Evolutionary conservation across 2,329 filamentous ascomycete genomes (phyloP).

Genomic region (Dactylellina leptospora): DNA sequence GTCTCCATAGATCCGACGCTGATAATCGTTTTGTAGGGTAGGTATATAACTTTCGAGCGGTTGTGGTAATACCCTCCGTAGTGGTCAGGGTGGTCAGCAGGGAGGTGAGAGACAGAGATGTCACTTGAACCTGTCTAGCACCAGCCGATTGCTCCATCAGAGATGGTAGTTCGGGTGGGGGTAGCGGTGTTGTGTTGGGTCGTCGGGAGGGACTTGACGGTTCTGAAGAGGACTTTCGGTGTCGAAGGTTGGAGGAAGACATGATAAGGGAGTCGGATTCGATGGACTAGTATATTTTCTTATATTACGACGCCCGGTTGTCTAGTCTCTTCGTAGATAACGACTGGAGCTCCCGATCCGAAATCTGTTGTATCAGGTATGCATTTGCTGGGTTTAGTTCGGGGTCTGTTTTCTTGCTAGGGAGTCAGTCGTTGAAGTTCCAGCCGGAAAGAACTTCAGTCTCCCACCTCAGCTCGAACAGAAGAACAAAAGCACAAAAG

Average conservation of each 20-base stretch:
- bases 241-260: conserved; percentile 38
- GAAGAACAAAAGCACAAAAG: background rate
- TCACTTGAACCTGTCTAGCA: conserved; percentile 42
- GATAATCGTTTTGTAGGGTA: conserved; percentile 50
- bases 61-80: conserved; percentile 49
- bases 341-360: conserved; percentile 26
- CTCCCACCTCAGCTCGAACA: background rate
- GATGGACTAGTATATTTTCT: background rate
- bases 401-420: conserved; percentile 4
- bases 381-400: conserved; percentile 27
- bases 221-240: conserved; percentile 43
- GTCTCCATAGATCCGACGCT: conserved; percentile 34
- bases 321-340: conserved; percentile 22
- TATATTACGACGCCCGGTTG: conserved; percentile 12
- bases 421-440: conserved; percentile 3
- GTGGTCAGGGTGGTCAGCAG: conserved; percentile 45
- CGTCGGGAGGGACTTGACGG: conserved; percentile 8
- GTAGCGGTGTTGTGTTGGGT: conserved; percentile 10
- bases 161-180: conserved; percentile 3
- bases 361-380: conserved; percentile 24
- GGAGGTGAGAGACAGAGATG: conserved; percentile 39
- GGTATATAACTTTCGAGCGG: conserved; percentile 40
- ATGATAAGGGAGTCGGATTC: conserved; percentile 13
- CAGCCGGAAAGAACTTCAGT: background rate
- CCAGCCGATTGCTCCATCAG: conserved; percentile 36